These are phyloP conservation scores for Hymenochaete sp. DNA, from an alignment of 1,284 basidiomycete genomes.

Conservation along the genomic window DNA sequence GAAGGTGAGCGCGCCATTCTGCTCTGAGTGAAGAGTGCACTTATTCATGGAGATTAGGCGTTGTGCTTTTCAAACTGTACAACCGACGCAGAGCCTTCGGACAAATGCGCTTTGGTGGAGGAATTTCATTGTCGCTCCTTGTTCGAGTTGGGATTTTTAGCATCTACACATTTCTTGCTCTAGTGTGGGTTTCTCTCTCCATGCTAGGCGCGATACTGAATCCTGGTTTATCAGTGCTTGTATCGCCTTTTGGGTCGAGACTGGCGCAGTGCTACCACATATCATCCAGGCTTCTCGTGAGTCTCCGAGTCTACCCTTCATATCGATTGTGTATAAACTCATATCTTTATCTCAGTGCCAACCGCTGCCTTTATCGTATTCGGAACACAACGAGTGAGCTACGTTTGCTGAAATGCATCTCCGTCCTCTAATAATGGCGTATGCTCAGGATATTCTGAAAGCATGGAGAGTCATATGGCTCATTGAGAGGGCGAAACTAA, in stretches of 20 bases:
- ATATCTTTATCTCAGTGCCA: slow-evolving; percentile 5
- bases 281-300: slow-evolving; percentile 16
- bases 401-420: neutral
- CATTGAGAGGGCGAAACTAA: too few species aligned
- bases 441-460: slow-evolving; percentile 11
- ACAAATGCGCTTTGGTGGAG: neutral
- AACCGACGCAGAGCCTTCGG: slow-evolving; percentile 4
- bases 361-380: slow-evolving; percentile 15
- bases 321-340: neutral
- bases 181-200: slow-evolving; percentile 4
- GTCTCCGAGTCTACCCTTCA: neutral
- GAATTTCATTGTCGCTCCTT: slow-evolving; percentile 2
- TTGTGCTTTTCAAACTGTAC: slow-evolving; percentile 12
- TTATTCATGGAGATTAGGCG: neutral
- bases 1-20: slow-evolving; percentile 2
- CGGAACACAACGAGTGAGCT: slow-evolving; percentile 11
- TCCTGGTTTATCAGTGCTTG: slow-evolving; percentile 6
- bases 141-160: slow-evolving; percentile 11
- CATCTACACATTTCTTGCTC: slow-evolving; percentile 10
- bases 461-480: slow-evolving; percentile 11
- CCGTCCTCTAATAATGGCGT: neutral
- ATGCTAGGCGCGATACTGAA: neutral
- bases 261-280: slow-evolving; percentile 10
- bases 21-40: neutral
- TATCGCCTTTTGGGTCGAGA: slow-evolving; percentile 12